Base-by-base conservation (phyloP, 1,284 basidiomycete species). In the Tilletiopsis washingtonensis region DNA sequence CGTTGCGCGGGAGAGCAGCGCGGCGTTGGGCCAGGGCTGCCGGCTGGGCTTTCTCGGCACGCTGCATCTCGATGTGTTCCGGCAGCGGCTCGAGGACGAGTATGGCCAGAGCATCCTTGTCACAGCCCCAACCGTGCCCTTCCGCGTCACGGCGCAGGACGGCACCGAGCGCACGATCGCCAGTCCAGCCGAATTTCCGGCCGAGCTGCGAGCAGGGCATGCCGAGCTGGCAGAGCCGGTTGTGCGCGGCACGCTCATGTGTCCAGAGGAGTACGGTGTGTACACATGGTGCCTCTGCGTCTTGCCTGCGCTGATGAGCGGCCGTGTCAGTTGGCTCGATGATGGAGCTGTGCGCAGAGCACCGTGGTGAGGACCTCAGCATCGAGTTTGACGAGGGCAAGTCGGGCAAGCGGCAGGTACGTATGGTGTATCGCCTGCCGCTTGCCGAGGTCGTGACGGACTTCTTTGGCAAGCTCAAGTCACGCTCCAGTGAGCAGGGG, bases 31-130 rank as follows among this genome's bases (percentile, higher is more conserved):
- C 1, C 93, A 97, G 75, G 94, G 94, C 6, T 90, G 85, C 40
- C 82, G 94, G 40, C 81, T 98, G 5, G 94, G 94, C 0, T 97
- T 98, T 74, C 79, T 98, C 9, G 94, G 94, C 0, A 89, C 90
- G 1, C 76, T 99, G 53, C 94, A 98, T 72, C 90, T 98, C 84
- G 94, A 98, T 62, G 89, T 94, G 37, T 91, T 93, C 73, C 82
- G 90, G 26, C 93, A 98, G 73, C 81, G 94, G 12, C 79, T 99
- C 5, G 93, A 97, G 74, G 94, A 99, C 71, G 94, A 99, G 73
- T 91, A 96, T 65, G 64, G 61, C 15, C 62, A 66, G 19, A 62
- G 59, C 23, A 67, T 72, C 24, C 43, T 72, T 21, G 67, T 71
- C 25, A 72, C 70, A 1, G 64, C 67, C 25, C 70, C 70, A 0